Evolutionary conservation across 352 stramenopile genomes (phyloP).

Genomic region (Thraustochytrium sp.): DNA sequence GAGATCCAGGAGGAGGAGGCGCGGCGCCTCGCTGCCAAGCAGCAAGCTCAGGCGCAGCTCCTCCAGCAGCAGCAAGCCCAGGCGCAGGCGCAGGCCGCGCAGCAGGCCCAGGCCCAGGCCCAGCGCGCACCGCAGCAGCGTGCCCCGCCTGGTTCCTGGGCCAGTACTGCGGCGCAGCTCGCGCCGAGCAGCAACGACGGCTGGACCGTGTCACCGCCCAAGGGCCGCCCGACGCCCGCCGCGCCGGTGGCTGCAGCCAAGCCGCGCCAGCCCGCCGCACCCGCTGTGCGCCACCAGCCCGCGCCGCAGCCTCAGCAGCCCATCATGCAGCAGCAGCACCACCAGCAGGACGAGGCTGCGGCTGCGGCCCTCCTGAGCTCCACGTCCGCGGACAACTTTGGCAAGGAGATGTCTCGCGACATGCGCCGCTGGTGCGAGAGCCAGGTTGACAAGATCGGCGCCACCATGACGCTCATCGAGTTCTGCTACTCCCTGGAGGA

Average conservation of each 20-base stretch:
- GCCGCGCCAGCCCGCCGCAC: neutral
- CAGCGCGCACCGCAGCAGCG: neutral
- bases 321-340: neutral
- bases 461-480: slow-evolving; percentile 69
- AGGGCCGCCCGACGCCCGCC: neutral
- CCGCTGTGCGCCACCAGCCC: neutral
- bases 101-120: neutral
- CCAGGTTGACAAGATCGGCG: slow-evolving; percentile 26
- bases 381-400: slow-evolving; percentile 11
- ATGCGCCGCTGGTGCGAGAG: slow-evolving; percentile 41
- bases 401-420: slow-evolving; percentile 37
- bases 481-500: slow-evolving; percentile 92
- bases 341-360: neutral
- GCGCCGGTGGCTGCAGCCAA: too few species aligned
- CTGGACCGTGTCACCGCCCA: neutral
- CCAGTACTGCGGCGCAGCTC: neutral
- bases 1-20: slow-evolving; percentile 43
- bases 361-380: neutral
- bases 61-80: neutral
- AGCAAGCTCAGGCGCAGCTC: slow-evolving; percentile 2
- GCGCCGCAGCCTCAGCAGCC: neutral
- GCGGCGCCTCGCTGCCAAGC: neutral
- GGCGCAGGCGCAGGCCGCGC: neutral
- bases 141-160: neutral
- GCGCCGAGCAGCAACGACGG: neutral